These are phyloP conservation scores for Neolentinus lepideus DNA, from an alignment of 1,284 basidiomycete species.

Conservation along the genomic window DNA sequence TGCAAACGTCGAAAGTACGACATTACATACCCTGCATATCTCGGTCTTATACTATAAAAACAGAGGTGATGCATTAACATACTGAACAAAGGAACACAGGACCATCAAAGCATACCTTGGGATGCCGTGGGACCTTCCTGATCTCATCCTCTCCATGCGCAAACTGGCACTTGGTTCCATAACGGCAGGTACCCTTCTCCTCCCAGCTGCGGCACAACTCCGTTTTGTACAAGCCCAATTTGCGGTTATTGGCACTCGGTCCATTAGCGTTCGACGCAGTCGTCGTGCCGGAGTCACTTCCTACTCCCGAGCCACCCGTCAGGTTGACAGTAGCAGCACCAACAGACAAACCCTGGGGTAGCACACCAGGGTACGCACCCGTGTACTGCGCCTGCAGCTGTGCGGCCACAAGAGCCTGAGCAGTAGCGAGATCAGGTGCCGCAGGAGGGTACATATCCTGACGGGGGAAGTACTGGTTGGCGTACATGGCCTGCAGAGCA, in stretches of 20 bases:
- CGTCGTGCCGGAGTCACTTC: slow-evolving; percentile 15
- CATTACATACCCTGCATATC: slow-evolving; percentile 69
- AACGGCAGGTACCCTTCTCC: slow-evolving; percentile 85
- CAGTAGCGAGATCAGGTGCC: slow-evolving; percentile 33
- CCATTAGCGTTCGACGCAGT: slow-evolving; percentile 35
- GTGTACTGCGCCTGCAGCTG: slow-evolving; percentile 21
- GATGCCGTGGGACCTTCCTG: slow-evolving; percentile 74
- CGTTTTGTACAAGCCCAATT: slow-evolving; percentile 86
- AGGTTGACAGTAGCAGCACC: slow-evolving; percentile 24
- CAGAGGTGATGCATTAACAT: slow-evolving; percentile 1
- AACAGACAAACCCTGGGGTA: slow-evolving; percentile 14
- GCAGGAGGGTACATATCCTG: slow-evolving; percentile 48
- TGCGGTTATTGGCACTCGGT: slow-evolving; percentile 83
- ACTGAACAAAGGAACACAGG: slow-evolving; percentile 6
- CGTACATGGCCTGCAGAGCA: slow-evolving; percentile 45
- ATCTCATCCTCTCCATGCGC: slow-evolving; percentile 87
- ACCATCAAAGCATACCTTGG: slow-evolving; percentile 52
- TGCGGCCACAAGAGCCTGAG: slow-evolving; percentile 47
- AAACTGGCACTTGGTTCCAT: slow-evolving; percentile 84
- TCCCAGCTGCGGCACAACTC: slow-evolving; percentile 91
- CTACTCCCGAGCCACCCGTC: slow-evolving; percentile 25
- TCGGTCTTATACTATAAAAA: slow-evolving; percentile 78
- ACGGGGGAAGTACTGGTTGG: slow-evolving; percentile 60
- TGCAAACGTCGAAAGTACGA: slow-evolving; percentile 11
- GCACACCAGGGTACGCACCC: not conserved